A percentile compares a stretch with the other conserved stretches of the same genome.
phyloP scores from a whole-genome alignment of 2,329 filamentous ascomycete species.

The Apiospora rasikravindrae region DNA sequence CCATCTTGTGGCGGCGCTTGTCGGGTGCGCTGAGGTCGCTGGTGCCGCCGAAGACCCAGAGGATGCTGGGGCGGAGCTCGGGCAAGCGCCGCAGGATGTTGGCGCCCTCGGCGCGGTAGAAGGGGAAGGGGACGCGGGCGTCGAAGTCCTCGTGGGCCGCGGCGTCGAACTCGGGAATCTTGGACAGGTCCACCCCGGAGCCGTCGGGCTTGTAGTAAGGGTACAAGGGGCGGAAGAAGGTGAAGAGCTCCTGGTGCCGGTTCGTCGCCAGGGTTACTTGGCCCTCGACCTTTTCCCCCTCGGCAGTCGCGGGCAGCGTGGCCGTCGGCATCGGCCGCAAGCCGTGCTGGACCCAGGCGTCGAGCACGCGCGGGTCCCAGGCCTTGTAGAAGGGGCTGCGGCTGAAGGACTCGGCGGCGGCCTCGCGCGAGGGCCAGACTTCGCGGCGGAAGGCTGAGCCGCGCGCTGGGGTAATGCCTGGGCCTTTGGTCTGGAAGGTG shows the following conservation, averaged over 20 bases:
- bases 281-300: conserved; percentile 35
- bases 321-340: conserved; percentile 74
- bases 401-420: conserved; percentile 69
- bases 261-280: conserved; percentile 78
- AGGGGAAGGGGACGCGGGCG: conserved; percentile 47
- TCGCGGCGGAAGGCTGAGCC: conserved; percentile 78
- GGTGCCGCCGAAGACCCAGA: conserved; percentile 71
- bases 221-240: conserved; percentile 69
- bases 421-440: conserved; percentile 77
- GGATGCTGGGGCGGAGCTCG: conserved; percentile 64
- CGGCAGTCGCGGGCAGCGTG: conserved; percentile 52
- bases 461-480: conserved; percentile 50
- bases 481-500: conserved; percentile 45
- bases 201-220: conserved; percentile 54
- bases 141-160: conserved; percentile 5
- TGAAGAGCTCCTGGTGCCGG: conserved; percentile 87
- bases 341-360: conserved; percentile 74
- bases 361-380: conserved; percentile 83
- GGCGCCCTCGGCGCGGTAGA: conserved; percentile 71
- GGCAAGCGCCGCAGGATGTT: conserved; percentile 62
- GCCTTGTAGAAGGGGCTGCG: conserved; percentile 76
- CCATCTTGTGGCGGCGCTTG: conserved; percentile 63
- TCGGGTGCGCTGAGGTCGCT: conserved; percentile 61
- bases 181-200: conserved; percentile 39
- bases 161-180: conserved; percentile 23